Evolutionary conservation across 116 monocot species (phyloP).

Genomic region (Papilionanthe hybrid): DNA sequence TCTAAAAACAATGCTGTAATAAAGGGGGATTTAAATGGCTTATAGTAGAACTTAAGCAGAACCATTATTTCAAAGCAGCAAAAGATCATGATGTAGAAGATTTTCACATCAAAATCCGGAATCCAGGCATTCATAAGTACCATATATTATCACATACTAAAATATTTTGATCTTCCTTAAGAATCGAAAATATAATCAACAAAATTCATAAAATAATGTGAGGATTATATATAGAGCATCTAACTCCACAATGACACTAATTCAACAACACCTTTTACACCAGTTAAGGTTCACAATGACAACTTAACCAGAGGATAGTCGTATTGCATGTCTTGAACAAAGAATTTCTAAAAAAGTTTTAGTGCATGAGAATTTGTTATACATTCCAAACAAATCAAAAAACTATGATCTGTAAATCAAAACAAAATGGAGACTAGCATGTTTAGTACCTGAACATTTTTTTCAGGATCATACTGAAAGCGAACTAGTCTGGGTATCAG

Average conservation of each 20-base stretch:
- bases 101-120: background rate
- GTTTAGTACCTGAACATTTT: constrained; percentile 90
- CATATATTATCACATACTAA: background rate
- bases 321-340: background rate
- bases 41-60: background rate
- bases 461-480: constrained; percentile 97
- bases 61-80: background rate
- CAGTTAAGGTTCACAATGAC: background rate
- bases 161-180: background rate
- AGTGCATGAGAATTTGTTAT: background rate
- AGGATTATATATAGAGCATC: background rate
- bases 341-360: background rate
- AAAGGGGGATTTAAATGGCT: background rate
- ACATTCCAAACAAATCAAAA: background rate
- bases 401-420: background rate
- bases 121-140: background rate
- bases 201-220: background rate
- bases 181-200: background rate
- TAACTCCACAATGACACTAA: background rate
- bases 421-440: background rate
- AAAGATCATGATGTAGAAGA: background rate
- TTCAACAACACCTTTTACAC: background rate
- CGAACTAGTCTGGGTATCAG: constrained; percentile 91
- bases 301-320: background rate
- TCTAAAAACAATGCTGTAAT: background rate